phyloP scores from a whole-genome alignment of 768 basidiomycete species.

The Pisolithus orientalis region DNA sequence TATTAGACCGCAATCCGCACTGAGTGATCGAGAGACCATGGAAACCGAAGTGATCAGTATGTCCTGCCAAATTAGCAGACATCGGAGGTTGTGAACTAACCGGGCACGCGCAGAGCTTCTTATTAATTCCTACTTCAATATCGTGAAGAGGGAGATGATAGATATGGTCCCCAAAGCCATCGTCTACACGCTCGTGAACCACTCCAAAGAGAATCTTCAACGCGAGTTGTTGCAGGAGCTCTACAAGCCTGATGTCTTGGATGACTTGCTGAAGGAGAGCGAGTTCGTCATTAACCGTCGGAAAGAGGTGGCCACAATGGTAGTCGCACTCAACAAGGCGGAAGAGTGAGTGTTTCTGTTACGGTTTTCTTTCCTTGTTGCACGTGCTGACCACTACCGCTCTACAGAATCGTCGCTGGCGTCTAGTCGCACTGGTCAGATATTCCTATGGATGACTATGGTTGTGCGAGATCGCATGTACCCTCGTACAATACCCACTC shows the following conservation, averaged over 20 bases:
- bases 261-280: slow-evolving; percentile 92
- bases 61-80: slow-evolving; percentile 25
- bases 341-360: slow-evolving; percentile 75
- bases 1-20: slow-evolving; percentile 84
- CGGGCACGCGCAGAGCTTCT: slow-evolving; percentile 61
- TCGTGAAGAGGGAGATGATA: slow-evolving; percentile 98
- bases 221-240: slow-evolving; percentile 90
- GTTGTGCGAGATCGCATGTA: not conserved
- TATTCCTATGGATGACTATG: not conserved
- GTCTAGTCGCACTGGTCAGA: slow-evolving; percentile 31
- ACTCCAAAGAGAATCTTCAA: slow-evolving; percentile 93
- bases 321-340: slow-evolving; percentile 91
- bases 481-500: slow-evolving; percentile 26
- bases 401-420: slow-evolving; percentile 54
- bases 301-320: slow-evolving; percentile 93
- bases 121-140: slow-evolving; percentile 96
- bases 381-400: slow-evolving; percentile 7
- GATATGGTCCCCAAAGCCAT: slow-evolving; percentile 99
- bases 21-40: slow-evolving; percentile 94
- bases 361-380: not conserved
- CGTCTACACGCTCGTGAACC: slow-evolving; percentile 82
- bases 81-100: not conserved
- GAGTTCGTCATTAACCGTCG: slow-evolving; percentile 84
- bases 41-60: slow-evolving; percentile 99
- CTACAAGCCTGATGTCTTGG: slow-evolving; percentile 94